Evolutionary conservation across 73 alveolate genomes (phyloP).

Genomic region (Tetrahymena malaccensis): DNA sequence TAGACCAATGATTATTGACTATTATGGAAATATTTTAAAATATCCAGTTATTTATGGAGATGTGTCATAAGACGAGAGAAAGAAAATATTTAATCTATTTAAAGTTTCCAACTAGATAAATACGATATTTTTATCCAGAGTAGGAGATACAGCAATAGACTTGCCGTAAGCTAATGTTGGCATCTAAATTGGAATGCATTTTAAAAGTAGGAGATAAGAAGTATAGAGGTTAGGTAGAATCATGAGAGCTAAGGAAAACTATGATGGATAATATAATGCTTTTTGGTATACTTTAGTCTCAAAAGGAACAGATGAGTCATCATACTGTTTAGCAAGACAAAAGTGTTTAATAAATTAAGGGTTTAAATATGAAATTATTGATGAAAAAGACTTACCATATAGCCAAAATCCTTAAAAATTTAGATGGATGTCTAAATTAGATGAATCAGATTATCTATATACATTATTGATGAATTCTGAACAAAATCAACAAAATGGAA

Average conservation of each 20-base stretch:
- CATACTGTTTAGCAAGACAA: neutral
- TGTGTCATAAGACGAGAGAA: slow-evolving; percentile 41
- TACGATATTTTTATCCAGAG: slow-evolving; percentile 64
- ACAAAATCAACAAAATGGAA: neutral
- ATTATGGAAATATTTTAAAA: slow-evolving; percentile 37
- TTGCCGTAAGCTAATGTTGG: slow-evolving; percentile 70
- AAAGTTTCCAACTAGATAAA: slow-evolving; percentile 47
- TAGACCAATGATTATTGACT: slow-evolving; percentile 43
- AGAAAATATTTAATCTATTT: slow-evolving; percentile 42
- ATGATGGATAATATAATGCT: neutral
- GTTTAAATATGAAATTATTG: neutral
- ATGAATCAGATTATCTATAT: neutral
- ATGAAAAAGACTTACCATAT: neutral
- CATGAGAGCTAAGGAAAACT: neutral
- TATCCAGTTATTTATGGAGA: slow-evolving; percentile 54
- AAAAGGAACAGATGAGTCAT: neutral
- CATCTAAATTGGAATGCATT: slow-evolving; percentile 44
- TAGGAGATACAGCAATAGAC: slow-evolving; percentile 76
- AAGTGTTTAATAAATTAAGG: neutral
- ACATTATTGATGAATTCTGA: neutral
- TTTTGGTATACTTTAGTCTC: neutral
- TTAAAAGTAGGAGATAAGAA: neutral
- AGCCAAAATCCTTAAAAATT: neutral
- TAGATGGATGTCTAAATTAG: neutral
- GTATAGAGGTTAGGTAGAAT: neutral